Evolutionary conservation across 805 yeast genomes (phyloP), one percentile per base, ranked within the genome.

Genomic region (Yamadazyma kitorensis): DNA sequence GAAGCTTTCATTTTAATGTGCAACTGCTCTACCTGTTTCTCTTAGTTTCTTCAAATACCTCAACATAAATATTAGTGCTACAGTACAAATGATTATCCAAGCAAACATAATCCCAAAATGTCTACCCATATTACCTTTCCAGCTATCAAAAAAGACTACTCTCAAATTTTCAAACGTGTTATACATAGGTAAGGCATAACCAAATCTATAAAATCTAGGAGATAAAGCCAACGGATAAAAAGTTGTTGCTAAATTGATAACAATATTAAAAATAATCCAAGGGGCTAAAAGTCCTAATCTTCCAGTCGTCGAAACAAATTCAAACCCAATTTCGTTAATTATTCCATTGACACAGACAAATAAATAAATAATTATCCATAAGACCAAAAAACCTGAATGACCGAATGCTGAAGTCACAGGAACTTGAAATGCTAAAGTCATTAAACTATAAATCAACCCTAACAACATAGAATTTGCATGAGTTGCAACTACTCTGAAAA

Each of bases 131-230:
- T 47, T 34, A 4, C 62, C 63, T 41, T 57, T 59, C 54, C 57
- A 56, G 3, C 64, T 58, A 35, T 61, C 34, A 30, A 59, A 61
- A 33, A 61, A 57, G 6, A 61, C 52, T 13, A 61, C 64, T 37
- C 51, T 56, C 34, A 58, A 45, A 1, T 55, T 51, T 32, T 58
- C 61, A 29, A 52, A 60, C 0, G 53, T 47, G 30, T 59, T 57
- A 40, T 42, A 52, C 61, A 61, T 58, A 3, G 67, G 68, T 43
- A 60, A 37, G 9, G 62, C 64, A 40, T 63, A 61, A 1, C 68
- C 69, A 36, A 51, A 61, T 27, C 57, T 48, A 37, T 48, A 60
- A 27, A 63, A 52, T 7, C 47, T 45, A 0, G 70, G 64, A 17
- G 44, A 37, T 22, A 64, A 46, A 4, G 44, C 60, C 23, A 61